Percentiles rank a stretch among this genome's conserved stretches.
These are phyloP conservation scores for Tetrahymena elliotti DNA, from an alignment of 73 alveolate genomes.

Conservation along the genomic window DNA sequence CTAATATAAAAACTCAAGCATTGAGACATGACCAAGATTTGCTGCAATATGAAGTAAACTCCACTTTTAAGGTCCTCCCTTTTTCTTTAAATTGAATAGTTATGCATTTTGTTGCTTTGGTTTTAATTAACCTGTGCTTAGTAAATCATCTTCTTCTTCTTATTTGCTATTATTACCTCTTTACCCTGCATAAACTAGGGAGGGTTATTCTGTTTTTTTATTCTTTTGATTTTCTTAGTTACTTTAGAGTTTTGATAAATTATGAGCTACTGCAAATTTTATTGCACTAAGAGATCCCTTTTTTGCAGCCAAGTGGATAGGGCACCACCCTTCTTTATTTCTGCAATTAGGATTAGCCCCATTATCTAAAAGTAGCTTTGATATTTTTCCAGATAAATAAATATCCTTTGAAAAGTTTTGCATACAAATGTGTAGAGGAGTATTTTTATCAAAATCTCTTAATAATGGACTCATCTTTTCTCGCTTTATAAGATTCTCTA, in stretches of 20 bases:
- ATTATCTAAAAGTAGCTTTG: background rate
- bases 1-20: background rate
- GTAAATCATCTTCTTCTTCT: background rate
- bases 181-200: background rate
- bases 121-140: background rate
- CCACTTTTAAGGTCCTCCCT: background rate
- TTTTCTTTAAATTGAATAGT: background rate
- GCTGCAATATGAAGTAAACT: background rate
- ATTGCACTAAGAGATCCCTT: background rate
- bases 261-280: background rate
- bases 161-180: background rate
- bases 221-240: background rate
- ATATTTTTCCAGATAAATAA: background rate
- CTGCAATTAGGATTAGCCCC: background rate
- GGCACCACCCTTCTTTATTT: background rate
- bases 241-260: background rate
- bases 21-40: background rate
- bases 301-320: background rate
- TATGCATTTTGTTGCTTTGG: background rate
- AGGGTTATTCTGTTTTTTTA: background rate
- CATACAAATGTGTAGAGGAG: background rate
- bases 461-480: background rate
- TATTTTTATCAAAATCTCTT: background rate
- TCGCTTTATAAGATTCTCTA: background rate
- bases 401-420: background rate